Conservation (phyloP, 2,329 filamentous ascomycete species). For the Neoscytalidium dimidiatum region DNA sequence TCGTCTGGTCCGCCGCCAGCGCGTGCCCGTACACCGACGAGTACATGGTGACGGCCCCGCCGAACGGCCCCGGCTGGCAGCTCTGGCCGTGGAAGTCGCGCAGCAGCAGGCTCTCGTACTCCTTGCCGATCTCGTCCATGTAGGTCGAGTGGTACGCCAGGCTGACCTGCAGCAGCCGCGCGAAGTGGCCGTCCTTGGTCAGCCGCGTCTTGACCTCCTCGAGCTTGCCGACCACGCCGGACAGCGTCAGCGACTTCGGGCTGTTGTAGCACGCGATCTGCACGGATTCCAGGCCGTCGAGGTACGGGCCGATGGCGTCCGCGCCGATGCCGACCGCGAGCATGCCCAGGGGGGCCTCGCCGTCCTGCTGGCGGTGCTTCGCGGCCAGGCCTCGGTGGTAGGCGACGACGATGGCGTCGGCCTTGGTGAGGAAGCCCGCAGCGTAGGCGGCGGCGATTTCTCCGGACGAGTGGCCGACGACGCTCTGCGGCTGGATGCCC, state of each 20-base stretch:
- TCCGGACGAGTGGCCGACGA: constrained; percentile 21
- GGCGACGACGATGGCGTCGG: constrained; percentile 21
- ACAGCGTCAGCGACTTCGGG: constrained; percentile 14
- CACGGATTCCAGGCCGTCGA: constrained; percentile 15
- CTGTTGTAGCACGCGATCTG: constrained; percentile 25
- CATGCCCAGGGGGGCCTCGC: constrained; percentile 24
- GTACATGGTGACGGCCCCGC: not conserved
- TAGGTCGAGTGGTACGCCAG: constrained; percentile 24
- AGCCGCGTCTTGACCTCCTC: not conserved
- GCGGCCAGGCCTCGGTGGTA: constrained; percentile 20
- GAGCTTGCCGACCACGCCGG: not conserved
- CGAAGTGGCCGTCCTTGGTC: constrained; percentile 22
- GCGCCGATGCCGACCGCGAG: constrained; percentile 27
- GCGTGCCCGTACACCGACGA: constrained; percentile 6
- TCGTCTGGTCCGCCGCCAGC: not conserved
- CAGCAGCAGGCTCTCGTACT: constrained; percentile 20
- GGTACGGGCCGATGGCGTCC: constrained; percentile 9
- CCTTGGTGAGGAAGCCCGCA: constrained; percentile 20
- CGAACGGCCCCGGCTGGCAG: not conserved
- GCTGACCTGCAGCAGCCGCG: constrained; percentile 24
- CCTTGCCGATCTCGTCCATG: constrained; percentile 21
- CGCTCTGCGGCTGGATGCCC: constrained; percentile 1
- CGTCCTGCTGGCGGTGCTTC: not conserved
- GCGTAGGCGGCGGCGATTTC: constrained; percentile 22
- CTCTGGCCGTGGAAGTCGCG: not conserved